Percentiles rank a stretch among this genome's conserved stretches.
These are phyloP conservation scores for Sordaria brevicollis DNA, from an alignment of 495 filamentous ascomycete genomes.

Conservation along the genomic window DNA sequence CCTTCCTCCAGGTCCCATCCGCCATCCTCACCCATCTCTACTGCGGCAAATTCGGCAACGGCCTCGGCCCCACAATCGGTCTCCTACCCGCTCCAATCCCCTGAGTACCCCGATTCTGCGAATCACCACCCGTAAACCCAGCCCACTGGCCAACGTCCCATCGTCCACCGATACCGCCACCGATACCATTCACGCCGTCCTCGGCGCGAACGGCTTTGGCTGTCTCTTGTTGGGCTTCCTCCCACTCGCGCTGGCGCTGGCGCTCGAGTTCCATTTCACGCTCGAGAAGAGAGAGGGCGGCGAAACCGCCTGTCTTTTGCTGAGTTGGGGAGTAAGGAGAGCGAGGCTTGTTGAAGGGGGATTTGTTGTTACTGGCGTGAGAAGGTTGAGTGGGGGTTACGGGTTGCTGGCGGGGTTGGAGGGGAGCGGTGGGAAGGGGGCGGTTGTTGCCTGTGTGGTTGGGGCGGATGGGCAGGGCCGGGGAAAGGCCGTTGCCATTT, in stretches of 20 bases:
- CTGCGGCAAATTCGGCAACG: conserved; percentile 37
- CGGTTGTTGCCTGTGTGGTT: conserved; percentile 45
- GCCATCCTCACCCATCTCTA: neutral
- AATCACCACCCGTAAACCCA: conserved; percentile 76
- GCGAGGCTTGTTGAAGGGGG: neutral
- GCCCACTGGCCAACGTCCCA: conserved; percentile 86
- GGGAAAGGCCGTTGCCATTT: neutral
- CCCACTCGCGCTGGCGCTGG: conserved; percentile 89
- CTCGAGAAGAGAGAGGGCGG: conserved; percentile 74
- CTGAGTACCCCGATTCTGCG: conserved; percentile 59
- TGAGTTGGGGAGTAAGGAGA: conserved; percentile 40
- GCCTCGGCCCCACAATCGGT: conserved; percentile 71
- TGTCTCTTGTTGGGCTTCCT: conserved; percentile 73
- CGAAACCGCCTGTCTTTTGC: conserved; percentile 67
- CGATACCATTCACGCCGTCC: conserved; percentile 41
- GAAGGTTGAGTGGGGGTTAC: neutral
- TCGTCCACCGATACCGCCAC: conserved; percentile 46
- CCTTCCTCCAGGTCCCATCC: neutral
- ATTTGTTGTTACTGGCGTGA: neutral
- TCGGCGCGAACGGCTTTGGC: conserved; percentile 43
- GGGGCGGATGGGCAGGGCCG: neutral
- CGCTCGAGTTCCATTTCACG: conserved; percentile 95
- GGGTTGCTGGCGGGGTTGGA: neutral
- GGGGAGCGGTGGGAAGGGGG: conserved; percentile 25
- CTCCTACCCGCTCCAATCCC: conserved; percentile 67